These are phyloP conservation scores for Urtica urens DNA, from an alignment of 306 rosid species.

Conservation along the genomic window DNA sequence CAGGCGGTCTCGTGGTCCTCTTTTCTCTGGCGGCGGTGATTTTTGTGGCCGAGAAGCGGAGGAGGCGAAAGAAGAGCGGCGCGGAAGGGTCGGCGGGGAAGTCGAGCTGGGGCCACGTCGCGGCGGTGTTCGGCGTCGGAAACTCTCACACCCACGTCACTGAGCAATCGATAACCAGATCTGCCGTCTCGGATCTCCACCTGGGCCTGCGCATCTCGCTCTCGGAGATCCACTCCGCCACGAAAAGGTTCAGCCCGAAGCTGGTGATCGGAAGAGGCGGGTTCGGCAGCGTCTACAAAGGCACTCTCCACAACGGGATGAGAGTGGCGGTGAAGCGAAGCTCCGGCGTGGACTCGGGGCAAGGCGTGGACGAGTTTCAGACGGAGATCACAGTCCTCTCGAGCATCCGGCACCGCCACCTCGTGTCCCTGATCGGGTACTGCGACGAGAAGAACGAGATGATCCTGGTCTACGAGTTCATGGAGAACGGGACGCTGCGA, in stretches of 20 bases:
- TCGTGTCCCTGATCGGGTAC: slow-evolving; percentile 47
- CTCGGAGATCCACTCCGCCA: slow-evolving; percentile 25
- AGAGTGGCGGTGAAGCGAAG: slow-evolving; percentile 44
- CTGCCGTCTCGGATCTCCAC: slow-evolving; percentile 18
- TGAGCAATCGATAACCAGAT: slow-evolving; percentile 11
- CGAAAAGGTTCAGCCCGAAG: slow-evolving; percentile 27
- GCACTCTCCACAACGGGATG: slow-evolving; percentile 20
- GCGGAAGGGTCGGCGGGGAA: slow-evolving; percentile 7
- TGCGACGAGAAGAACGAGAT: slow-evolving; percentile 43
- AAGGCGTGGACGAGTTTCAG: slow-evolving; percentile 41
- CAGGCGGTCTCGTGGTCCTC: slow-evolving; percentile 23
- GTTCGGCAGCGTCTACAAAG: slow-evolving; percentile 39
- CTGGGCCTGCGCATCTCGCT: slow-evolving; percentile 33
- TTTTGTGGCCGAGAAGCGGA: slow-evolving; percentile 10
- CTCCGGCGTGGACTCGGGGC: slow-evolving; percentile 37
- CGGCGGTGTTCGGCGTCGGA: slow-evolving; percentile 24
- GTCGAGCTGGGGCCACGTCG: slow-evolving; percentile 28
- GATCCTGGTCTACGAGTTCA: slow-evolving; percentile 38
- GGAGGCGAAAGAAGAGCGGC: slow-evolving; percentile 20
- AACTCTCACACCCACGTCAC: slow-evolving; percentile 26
- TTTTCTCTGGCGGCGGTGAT: slow-evolving; percentile 13
- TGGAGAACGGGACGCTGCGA: slow-evolving; percentile 42
- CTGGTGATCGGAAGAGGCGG: slow-evolving; percentile 36
- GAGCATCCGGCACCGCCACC: slow-evolving; percentile 35
- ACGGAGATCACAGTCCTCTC: slow-evolving; percentile 39